phyloP scores from a whole-genome alignment of 768 basidiomycete genomes.

The Tubosaeta sp. region DNA sequence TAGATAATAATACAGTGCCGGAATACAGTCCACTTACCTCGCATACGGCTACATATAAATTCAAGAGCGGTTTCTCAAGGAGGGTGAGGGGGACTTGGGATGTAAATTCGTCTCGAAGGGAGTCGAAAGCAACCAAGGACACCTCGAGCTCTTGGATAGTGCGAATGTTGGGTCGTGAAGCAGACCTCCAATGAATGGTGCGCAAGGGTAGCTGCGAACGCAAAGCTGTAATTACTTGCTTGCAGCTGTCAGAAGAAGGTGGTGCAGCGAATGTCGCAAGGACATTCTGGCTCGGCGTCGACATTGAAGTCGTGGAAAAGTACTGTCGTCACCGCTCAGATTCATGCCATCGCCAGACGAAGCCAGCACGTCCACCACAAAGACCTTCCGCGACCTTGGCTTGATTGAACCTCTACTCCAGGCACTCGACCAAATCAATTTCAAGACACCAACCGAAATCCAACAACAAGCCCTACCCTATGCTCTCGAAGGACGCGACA shows the following conservation, averaged over 20 bases:
- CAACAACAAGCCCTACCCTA: slow-evolving; percentile 81
- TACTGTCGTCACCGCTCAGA: neutral
- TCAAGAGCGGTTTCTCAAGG: slow-evolving; percentile 82
- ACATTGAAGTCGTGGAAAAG: slow-evolving; percentile 17
- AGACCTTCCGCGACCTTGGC: slow-evolving; percentile 79
- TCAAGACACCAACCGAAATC: slow-evolving; percentile 86
- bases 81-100: slow-evolving; percentile 75
- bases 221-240: slow-evolving; percentile 60
- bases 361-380: slow-evolving; percentile 43
- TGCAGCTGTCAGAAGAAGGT: slow-evolving; percentile 66
- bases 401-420: slow-evolving; percentile 87
- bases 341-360: slow-evolving; percentile 63
- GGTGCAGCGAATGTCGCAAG: slow-evolving; percentile 68
- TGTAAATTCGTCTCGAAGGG: slow-evolving; percentile 64
- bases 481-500: slow-evolving; percentile 88
- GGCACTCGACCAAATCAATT: slow-evolving; percentile 77
- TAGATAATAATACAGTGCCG: slow-evolving; percentile 7
- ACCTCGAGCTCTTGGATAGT: slow-evolving; percentile 91
- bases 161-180: slow-evolving; percentile 63
- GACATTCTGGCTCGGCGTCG: slow-evolving; percentile 42
- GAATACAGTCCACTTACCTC: slow-evolving; percentile 54
- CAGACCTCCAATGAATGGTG: slow-evolving; percentile 90
- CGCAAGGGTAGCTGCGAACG: slow-evolving; percentile 76
- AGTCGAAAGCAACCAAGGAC: slow-evolving; percentile 63
- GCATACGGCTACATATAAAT: slow-evolving; percentile 82